Evolutionary conservation across 805 yeast species (phyloP).

Genomic region (Lipomyces sp.): DNA sequence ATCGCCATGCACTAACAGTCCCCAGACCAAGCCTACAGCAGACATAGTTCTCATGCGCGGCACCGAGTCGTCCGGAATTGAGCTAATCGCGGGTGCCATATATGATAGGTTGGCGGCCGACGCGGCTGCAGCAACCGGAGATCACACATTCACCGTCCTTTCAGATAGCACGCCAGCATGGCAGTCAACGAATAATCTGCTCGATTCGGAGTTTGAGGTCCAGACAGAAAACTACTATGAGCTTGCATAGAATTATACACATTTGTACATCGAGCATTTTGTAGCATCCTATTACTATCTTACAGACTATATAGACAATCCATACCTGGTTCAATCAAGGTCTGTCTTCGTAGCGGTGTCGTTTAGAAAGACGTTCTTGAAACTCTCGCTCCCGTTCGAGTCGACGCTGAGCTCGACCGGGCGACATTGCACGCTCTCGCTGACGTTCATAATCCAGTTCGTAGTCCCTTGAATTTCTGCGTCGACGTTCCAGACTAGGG

Average conservation of each 20-base stretch:
- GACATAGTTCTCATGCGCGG: slow-evolving; percentile 79
- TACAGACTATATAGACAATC: background rate
- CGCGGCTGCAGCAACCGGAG: slow-evolving; percentile 7
- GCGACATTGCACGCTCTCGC: slow-evolving; percentile 19
- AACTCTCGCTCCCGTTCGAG: slow-evolving; percentile 20
- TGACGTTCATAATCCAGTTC: slow-evolving; percentile 8
- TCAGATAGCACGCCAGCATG: slow-evolving; percentile 11
- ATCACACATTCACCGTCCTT: background rate
- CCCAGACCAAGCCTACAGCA: slow-evolving; percentile 65
- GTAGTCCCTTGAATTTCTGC: slow-evolving; percentile 8
- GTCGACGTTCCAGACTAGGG: slow-evolving; percentile 8
- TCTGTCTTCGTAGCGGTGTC: background rate
- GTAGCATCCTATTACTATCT: background rate
- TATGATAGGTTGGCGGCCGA: slow-evolving; percentile 40
- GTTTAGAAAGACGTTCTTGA: slow-evolving; percentile 1
- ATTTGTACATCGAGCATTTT: background rate
- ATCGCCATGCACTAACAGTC: background rate
- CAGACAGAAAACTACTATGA: slow-evolving; percentile 29
- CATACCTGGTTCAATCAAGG: background rate
- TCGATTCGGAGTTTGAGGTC: slow-evolving; percentile 24
- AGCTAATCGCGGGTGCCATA: slow-evolving; percentile 69
- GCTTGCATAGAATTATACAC: slow-evolving; percentile 16
- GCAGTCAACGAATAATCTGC: slow-evolving; percentile 15
- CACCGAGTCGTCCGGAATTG: slow-evolving; percentile 62
- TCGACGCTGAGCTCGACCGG: slow-evolving; percentile 12